Conservation (phyloP, 1,284 basidiomycete species). For the Megacollybia platyphylla region DNA sequence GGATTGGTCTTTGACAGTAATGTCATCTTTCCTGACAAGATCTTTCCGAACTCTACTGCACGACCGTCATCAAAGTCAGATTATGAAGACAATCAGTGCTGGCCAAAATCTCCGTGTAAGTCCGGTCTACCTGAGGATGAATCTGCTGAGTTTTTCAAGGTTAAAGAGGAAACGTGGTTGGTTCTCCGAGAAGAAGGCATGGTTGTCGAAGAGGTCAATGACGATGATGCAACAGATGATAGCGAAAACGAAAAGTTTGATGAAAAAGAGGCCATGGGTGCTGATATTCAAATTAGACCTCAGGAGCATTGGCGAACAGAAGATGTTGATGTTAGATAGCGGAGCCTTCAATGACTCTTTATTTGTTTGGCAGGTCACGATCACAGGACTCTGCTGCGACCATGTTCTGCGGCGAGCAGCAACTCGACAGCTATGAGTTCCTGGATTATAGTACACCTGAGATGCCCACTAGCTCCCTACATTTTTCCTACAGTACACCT, state of each 20-base stretch:
- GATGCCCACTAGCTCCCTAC: background rate
- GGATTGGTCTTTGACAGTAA: slow-evolving; percentile 59
- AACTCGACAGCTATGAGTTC: background rate
- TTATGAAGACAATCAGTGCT: slow-evolving; percentile 57
- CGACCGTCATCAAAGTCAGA: slow-evolving; percentile 51
- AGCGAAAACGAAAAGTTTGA: slow-evolving; percentile 22
- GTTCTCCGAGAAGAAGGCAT: slow-evolving; percentile 51
- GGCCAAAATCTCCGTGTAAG: slow-evolving; percentile 59
- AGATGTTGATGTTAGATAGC: background rate
- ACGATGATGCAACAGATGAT: slow-evolving; percentile 28
- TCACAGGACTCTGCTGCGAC: background rate
- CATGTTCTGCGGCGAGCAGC: background rate
- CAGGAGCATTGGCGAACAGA: background rate
- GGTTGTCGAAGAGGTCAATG: slow-evolving; percentile 48
- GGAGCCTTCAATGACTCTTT: background rate
- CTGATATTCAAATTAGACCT: background rate
- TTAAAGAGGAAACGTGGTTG: slow-evolving; percentile 40
- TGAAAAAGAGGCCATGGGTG: slow-evolving; percentile 18
- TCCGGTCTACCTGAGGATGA: background rate
- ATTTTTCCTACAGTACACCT: background rate
- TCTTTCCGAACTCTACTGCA: slow-evolving; percentile 72
- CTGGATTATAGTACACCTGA: background rate
- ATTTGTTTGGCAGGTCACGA: background rate
- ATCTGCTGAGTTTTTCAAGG: slow-evolving; percentile 16
- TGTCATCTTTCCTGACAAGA: slow-evolving; percentile 69